Base-by-base conservation (phyloP, 768 basidiomycete genomes). In the Tylopilus balloui region DNA sequence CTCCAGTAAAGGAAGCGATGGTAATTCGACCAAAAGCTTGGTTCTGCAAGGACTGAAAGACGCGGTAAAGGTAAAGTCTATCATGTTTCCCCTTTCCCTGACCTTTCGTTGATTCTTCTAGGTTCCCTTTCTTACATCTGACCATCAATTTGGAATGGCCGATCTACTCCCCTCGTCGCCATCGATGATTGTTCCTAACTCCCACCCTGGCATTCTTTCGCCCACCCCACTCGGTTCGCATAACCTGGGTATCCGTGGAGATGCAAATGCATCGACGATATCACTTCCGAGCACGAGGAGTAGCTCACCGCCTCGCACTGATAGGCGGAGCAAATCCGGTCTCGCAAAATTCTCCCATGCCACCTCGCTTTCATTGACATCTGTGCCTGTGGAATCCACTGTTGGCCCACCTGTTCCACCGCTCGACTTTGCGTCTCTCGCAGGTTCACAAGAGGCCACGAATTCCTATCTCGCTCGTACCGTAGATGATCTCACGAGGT, bases 81-180 rank as follows among this genome's bases (percentile, higher is more conserved):
- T 21, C n/a, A 6, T 1, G 35, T 23, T 31, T 27, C 6, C 17
- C 48, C 20, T 51, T 27, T 14, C 31, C 29, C 24, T 29, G 29
- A 39, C 32, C 42, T 36, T 34, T 50, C 28, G 21, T 50, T 43
- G 9, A 55, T 42, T 29, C 40, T 14, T 7, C 4, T 49, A 87
- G 84, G 78, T 84, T 36, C 84, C 86, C 1, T 78, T 78, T 12
- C 70, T 86, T 19, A 79, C 83, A 17, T 81, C 82, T 1, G 86
- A 86, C 44, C 82, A 88, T 59, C 81, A 82, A 56, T 65, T 84
- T 15, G 84, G 83, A 27, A 80, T 83, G 66, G 57, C 75, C 13
- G 87, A 89, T 57, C 69, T 90, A 20, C 68, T 88, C 17, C 86
- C 88, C 6, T 86, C 88, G 1, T 89, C 88, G 12, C 87, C 86